Percentiles rank a stretch among this genome's conserved stretches.
These are phyloP conservation scores for Davidsoniella virescens DNA, from an alignment of 2,329 filamentous ascomycete genomes.

Conservation along the genomic window DNA sequence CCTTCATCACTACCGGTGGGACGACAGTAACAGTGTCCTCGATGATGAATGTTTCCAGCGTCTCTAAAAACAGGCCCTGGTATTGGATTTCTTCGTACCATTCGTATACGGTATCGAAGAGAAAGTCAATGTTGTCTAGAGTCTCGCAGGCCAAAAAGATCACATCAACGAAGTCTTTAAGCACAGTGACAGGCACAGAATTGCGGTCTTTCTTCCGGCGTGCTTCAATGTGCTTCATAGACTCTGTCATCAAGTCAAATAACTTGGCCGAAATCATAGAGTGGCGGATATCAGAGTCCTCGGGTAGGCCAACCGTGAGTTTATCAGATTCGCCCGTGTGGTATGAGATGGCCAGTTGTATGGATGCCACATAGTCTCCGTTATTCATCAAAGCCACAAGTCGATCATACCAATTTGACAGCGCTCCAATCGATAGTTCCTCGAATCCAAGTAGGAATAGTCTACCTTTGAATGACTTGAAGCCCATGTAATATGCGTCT, in stretches of 20 bases:
- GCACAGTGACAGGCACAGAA: slow-evolving; percentile 1
- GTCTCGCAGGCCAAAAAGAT: slow-evolving; percentile 72
- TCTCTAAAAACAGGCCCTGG: slow-evolving; percentile 62
- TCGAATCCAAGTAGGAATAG: slow-evolving; percentile 89
- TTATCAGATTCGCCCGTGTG: slow-evolving; percentile 87
- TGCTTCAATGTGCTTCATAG: slow-evolving; percentile 51
- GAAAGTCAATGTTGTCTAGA: slow-evolving; percentile 62
- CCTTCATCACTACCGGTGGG: slow-evolving; percentile 72
- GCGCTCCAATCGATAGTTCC: slow-evolving; percentile 72
- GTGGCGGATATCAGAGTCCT: slow-evolving; percentile 61
- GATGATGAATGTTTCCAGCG: slow-evolving; percentile 74
- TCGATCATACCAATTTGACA: slow-evolving; percentile 95
- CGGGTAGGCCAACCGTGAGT: slow-evolving; percentile 80
- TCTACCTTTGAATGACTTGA: slow-evolving; percentile 85
- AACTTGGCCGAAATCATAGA: slow-evolving; percentile 75
- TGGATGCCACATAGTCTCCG: slow-evolving; percentile 88
- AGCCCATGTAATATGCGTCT: slow-evolving; percentile 96
- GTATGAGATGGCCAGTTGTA: slow-evolving; percentile 79
- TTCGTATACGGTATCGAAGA: slow-evolving; percentile 83
- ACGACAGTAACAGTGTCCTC: slow-evolving; percentile 58
- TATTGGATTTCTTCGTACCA: slow-evolving; percentile 53
- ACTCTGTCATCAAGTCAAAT: slow-evolving; percentile 84
- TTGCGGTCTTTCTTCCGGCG: slow-evolving; percentile 1
- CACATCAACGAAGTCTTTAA: slow-evolving; percentile 53
- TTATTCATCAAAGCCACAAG: slow-evolving; percentile 88